A percentile compares a stretch with the other conserved stretches of the same genome.
Evolutionary conservation across 1,139 yeast genomes (phyloP).

Genomic region (Diutina siamensis): DNA sequence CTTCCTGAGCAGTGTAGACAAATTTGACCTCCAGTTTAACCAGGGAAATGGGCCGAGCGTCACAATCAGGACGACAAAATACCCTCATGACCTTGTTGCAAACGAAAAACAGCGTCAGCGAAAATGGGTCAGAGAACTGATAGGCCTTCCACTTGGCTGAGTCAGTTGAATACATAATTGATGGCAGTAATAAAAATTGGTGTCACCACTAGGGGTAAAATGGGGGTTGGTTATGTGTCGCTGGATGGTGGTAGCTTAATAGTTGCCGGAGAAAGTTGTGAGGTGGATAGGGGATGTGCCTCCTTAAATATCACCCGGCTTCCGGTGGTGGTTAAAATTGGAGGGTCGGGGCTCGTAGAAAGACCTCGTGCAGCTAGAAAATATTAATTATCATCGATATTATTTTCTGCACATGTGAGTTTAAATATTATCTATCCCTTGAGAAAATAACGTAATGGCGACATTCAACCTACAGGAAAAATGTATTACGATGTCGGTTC

Average conservation of each 20-base stretch:
- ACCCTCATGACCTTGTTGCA: conserved; percentile 30
- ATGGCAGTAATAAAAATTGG: no score
- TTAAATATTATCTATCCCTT: no score
- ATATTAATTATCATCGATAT: no score
- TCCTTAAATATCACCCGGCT: not conserved
- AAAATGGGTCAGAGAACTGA: conserved; percentile 57
- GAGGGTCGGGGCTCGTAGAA: conserved; percentile 2
- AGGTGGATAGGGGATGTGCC: not conserved
- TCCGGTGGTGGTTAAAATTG: not conserved
- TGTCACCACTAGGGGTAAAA: no score
- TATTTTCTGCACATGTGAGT: no score
- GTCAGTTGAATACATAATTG: conserved; percentile 35
- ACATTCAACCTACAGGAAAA: no score
- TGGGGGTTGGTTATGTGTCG: not conserved
- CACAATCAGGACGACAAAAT: conserved; percentile 65
- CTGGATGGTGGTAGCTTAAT: not conserved
- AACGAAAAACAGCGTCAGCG: conserved; percentile 44
- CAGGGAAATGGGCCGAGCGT: conserved; percentile 32
- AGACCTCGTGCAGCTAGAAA: no score
- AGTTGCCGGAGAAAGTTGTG: not conserved
- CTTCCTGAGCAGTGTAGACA: conserved; percentile 29
- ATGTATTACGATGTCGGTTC: no score
- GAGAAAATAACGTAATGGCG: no score
- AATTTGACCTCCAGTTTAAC: conserved; percentile 35
- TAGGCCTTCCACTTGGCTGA: conserved; percentile 52